These are phyloP conservation scores for Ascochyta viciae-villosae DNA, from an alignment of 2,329 filamentous ascomycete genomes.

Conservation along the genomic window DNA sequence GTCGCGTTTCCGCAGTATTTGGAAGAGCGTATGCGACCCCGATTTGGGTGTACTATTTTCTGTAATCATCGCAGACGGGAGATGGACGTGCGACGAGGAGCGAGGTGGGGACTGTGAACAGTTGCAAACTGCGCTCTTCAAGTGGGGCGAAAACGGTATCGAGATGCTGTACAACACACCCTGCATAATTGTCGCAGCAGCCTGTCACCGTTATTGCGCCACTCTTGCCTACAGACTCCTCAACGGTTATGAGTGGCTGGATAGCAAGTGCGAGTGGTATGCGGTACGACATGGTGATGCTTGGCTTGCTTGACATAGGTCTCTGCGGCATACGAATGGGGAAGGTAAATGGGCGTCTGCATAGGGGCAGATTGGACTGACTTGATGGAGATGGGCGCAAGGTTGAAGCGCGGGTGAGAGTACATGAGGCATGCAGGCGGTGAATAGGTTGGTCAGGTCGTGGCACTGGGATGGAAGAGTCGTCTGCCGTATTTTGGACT, in stretches of 20 bases:
- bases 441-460: neutral
- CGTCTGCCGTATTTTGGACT: no score
- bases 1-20: no score
- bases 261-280: neutral
- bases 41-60: no score
- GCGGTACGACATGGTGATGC: slow-evolving; percentile 5
- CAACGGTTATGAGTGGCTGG: neutral
- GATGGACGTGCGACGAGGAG: no score
- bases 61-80: no score
- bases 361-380: neutral
- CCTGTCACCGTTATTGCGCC: slow-evolving; percentile 7
- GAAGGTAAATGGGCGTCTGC: slow-evolving; percentile 1
- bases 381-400: neutral
- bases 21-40: no score
- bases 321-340: neutral
- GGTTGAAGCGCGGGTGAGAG: neutral
- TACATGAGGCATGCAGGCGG: neutral
- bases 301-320: slow-evolving; percentile 3
- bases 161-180: slow-evolving; percentile 8
- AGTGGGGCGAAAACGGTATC: neutral
- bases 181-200: neutral
- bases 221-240: slow-evolving; percentile 1
- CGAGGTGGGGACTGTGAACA: neutral
- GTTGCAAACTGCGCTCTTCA: neutral
- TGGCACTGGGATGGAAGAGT: neutral